Conservation (phyloP, 2,329 filamentous ascomycete genomes). For the Aureobasidium sp. region DNA sequence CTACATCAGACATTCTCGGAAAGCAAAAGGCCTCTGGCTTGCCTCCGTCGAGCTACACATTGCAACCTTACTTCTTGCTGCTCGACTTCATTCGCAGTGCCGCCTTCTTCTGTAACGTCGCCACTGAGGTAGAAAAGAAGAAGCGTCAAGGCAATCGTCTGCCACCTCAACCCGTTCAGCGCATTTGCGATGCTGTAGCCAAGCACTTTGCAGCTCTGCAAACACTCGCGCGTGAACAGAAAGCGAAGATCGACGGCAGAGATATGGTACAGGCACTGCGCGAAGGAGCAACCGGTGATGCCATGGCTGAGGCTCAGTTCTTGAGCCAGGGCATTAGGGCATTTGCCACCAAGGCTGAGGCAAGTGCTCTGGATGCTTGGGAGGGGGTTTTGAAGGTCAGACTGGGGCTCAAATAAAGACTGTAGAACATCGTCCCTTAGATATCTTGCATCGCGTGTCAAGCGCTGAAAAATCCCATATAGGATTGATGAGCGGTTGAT, state of each 20-base stretch:
- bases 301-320: not conserved
- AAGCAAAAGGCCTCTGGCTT: conserved; percentile 13
- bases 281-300: not conserved
- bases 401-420: conserved; percentile 1
- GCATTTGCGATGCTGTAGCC: conserved; percentile 17
- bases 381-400: conserved; percentile 12
- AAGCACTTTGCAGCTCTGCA: conserved; percentile 18
- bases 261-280: conserved; percentile 15
- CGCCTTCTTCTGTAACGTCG: conserved; percentile 18
- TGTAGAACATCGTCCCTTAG: not conserved
- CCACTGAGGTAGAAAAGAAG: conserved; percentile 13
- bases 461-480: not conserved
- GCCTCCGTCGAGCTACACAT: conserved; percentile 1
- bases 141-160: not conserved
- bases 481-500: not conserved
- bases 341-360: conserved; percentile 11
- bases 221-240: conserved; percentile 18
- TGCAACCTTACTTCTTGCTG: conserved; percentile 17
- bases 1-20: not conserved
- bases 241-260: conserved; percentile 12
- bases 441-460: not conserved
- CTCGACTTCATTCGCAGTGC: conserved; percentile 22
- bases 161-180: conserved; percentile 1
- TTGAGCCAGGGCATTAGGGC: not conserved
- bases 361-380: conserved; percentile 13